Evolutionary conservation across 2,329 filamentous ascomycete species (phyloP).

Genomic region (Byssothecium circinans): DNA sequence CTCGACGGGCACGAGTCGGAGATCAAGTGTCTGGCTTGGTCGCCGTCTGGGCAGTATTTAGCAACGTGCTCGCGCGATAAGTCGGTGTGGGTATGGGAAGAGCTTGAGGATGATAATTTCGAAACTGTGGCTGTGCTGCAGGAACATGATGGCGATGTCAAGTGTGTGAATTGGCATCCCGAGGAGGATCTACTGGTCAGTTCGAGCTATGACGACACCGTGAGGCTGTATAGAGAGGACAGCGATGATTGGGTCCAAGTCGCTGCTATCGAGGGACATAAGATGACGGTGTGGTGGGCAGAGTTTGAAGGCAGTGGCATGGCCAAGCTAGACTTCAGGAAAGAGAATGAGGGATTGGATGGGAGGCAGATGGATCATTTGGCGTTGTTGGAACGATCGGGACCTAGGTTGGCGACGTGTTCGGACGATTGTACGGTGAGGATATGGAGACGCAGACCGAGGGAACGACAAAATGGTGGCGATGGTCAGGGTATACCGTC

Average conservation of each 20-base stretch:
- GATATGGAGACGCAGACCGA: constrained; percentile 71
- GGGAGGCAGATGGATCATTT: constrained; percentile 41
- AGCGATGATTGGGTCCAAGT: constrained; percentile 93
- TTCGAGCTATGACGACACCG: constrained; percentile 91
- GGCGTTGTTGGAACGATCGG: constrained; percentile 44
- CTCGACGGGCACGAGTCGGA: constrained; percentile 95
- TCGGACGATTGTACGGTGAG: constrained; percentile 81
- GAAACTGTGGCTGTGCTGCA: constrained; percentile 94
- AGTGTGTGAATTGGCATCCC: constrained; percentile 90
- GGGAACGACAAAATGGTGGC: constrained; percentile 51
- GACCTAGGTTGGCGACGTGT: constrained; percentile 72
- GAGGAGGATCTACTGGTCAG: constrained; percentile 78
- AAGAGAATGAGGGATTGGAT: constrained; percentile 24
- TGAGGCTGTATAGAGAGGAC: constrained; percentile 87
- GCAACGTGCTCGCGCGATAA: constrained; percentile 93
- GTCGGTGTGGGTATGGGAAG: constrained; percentile 98
- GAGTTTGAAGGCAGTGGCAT: constrained; percentile 61
- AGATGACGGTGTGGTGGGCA: constrained; percentile 86
- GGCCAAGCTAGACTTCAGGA: constrained; percentile 27
- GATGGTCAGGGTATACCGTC: constrained; percentile 73
- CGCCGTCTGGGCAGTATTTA: constrained; percentile 72
- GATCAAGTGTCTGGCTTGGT: constrained; percentile 79
- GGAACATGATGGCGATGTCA: constrained; percentile 95
- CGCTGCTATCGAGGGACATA: constrained; percentile 75
- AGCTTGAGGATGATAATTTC: constrained; percentile 91